phyloP scores from a whole-genome alignment of 2,329 filamentous ascomycete genomes.

The Sporothrix schenckii region DNA sequence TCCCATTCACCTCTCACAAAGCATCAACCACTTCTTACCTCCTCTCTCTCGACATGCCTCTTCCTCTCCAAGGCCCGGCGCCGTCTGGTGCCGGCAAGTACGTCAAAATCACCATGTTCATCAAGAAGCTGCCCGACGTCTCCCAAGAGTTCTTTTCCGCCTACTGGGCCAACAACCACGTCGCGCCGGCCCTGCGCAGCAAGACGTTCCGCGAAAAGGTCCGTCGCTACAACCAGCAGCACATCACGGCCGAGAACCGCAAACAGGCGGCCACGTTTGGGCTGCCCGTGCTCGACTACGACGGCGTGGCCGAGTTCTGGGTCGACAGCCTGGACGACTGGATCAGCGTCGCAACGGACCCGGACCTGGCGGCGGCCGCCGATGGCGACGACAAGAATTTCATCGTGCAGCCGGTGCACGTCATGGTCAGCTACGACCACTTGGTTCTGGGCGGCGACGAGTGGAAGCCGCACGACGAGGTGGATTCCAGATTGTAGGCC shows the following conservation, averaged over 20 bases:
- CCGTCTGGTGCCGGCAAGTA: constrained; percentile 34
- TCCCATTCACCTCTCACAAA: background rate
- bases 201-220: constrained; percentile 37
- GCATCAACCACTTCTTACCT: background rate
- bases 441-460: constrained; percentile 27
- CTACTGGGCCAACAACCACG: constrained; percentile 41
- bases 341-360: constrained; percentile 24
- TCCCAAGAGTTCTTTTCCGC: constrained; percentile 41
- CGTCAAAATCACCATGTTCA: constrained; percentile 39
- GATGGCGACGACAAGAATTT: constrained; percentile 32
- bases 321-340: constrained; percentile 34
- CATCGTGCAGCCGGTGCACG: constrained; percentile 29
- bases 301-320: constrained; percentile 35
- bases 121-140: constrained; percentile 40
- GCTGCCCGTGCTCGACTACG: constrained; percentile 33
- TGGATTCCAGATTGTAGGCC: background rate
- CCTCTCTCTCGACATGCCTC: background rate
- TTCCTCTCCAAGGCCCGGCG: constrained; percentile 28
- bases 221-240: constrained; percentile 35
- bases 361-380: constrained; percentile 27
- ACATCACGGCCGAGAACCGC: constrained; percentile 32
- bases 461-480: constrained; percentile 21
- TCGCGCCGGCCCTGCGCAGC: constrained; percentile 38
- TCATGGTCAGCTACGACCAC: constrained; percentile 34
- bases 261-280: constrained; percentile 24